These are phyloP conservation scores for Rhynchosporium agropyri DNA, from an alignment of 2,329 filamentous ascomycete genomes.

Conservation along the genomic window DNA sequence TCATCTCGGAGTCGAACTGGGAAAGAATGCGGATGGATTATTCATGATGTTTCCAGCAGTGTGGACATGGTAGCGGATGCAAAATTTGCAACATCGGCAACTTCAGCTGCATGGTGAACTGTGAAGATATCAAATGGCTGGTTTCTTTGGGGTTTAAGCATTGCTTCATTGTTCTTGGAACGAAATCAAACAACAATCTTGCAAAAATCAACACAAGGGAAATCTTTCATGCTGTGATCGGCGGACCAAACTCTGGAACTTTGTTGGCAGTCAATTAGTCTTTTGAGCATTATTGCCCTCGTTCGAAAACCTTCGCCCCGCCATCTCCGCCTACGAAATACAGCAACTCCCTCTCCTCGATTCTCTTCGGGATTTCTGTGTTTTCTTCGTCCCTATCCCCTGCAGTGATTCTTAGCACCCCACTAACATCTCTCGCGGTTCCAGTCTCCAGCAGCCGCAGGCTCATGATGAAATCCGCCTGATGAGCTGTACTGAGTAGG, in stretches of 20 bases:
- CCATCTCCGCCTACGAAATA: slow-evolving; percentile 83
- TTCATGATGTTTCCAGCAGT: slow-evolving; percentile 39
- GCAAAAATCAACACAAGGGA: slow-evolving; percentile 14
- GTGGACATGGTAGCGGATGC: slow-evolving; percentile 42
- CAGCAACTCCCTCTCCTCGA: slow-evolving; percentile 70
- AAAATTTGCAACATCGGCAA: slow-evolving; percentile 39
- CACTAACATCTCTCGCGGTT: slow-evolving; percentile 86
- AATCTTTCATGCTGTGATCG: not conserved
- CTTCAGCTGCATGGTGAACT: slow-evolving; percentile 28
- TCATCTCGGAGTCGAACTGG: slow-evolving; percentile 44
- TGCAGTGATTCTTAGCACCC: slow-evolving; percentile 75
- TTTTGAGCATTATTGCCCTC: slow-evolving; percentile 59
- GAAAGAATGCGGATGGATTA: slow-evolving; percentile 40
- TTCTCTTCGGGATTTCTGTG: slow-evolving; percentile 40
- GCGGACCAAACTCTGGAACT: not conserved
- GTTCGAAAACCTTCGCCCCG: slow-evolving; percentile 79
- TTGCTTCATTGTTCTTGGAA: slow-evolving; percentile 18
- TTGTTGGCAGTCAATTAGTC: not conserved
- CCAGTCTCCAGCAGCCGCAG: slow-evolving; percentile 82
- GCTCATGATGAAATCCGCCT: slow-evolving; percentile 70
- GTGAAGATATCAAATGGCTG: slow-evolving; percentile 25
- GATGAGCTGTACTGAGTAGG: slow-evolving; percentile 71
- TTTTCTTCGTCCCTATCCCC: slow-evolving; percentile 47
- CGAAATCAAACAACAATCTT: slow-evolving; percentile 15
- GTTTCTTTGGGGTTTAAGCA: slow-evolving; percentile 21